Evolutionary conservation across 2,329 filamentous ascomycete genomes (phyloP), one percentile per base, ranked within the genome.

Genomic region (Hypocreales sp.): DNA sequence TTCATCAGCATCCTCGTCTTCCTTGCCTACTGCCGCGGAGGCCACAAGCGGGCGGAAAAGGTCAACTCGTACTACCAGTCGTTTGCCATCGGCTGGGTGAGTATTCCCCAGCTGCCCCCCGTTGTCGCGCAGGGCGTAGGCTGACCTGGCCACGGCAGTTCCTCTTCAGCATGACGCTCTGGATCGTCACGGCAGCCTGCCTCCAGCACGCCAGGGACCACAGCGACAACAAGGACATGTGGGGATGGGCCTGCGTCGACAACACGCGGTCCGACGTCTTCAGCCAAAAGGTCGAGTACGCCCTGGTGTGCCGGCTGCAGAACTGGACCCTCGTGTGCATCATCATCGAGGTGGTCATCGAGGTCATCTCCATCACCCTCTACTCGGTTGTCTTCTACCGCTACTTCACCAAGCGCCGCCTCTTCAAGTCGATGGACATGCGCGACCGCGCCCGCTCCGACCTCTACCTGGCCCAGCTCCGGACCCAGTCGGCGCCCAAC

Each of bases 381-480:
- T 98, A 98, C 66, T 83, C 72, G 46, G 69, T 94, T 47, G 75
- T 94, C 51, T 94, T 95, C 64, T 95, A 92, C 67, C 80, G 90
- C 42, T 92, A 92, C 67, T 93, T 86, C 72, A 84, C 80, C 40
- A 98, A 95, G 69, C 79, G 83, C 51, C 79, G 80, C 50, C 80
- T 98, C 36, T 76, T 79, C 56, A 95, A 94, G 67, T 86, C 84
- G 36, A 98, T 98, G 90, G 80, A 92, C 50, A 64, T 80, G 49
- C 83, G 90, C 43, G 90, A 98, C 64, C 79, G 81, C 47, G 90
- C 90, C 38, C 80, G 90, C 36, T 87, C 81, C 35, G 86, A 95
- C 51, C 72, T 98, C 37, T 95, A 95, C 62, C 81, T 95, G 36
- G 84, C 79, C 29, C 79, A 83, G 51, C 71, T 84, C 22, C 77